These are phyloP conservation scores for Pascua guehoae DNA, from an alignment of 1,284 basidiomycete genomes.

Conservation along the genomic window DNA sequence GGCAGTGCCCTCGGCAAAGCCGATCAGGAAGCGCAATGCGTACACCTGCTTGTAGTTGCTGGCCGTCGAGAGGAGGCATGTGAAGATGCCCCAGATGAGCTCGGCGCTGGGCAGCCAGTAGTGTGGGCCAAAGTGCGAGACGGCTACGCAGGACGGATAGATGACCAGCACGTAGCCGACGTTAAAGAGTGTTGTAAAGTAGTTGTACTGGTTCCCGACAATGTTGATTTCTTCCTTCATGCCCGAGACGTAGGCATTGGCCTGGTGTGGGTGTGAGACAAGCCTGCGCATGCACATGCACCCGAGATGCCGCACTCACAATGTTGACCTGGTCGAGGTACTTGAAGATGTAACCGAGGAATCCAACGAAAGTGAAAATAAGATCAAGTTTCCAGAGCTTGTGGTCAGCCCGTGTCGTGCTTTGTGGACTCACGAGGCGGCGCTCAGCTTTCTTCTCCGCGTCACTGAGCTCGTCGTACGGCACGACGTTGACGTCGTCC, in stretches of 20 bases:
- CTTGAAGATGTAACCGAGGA: constrained; percentile 17
- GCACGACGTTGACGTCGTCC: background rate
- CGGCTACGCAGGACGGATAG: constrained; percentile 7
- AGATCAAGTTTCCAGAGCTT: constrained; percentile 17
- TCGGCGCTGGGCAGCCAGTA: constrained; percentile 11
- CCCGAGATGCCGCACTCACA: background rate
- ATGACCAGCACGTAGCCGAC: constrained; percentile 14
- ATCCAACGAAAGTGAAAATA: constrained; percentile 10
- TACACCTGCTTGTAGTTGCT: constrained; percentile 7
- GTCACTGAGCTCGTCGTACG: constrained; percentile 5
- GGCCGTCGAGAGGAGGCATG: constrained; percentile 9
- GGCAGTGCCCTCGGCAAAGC: constrained; percentile 20
- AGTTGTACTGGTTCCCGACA: constrained; percentile 31
- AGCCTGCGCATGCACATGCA: no score
- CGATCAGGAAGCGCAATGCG: constrained; percentile 22
- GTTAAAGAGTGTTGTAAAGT: constrained; percentile 14
- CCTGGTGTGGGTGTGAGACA: constrained; percentile 11
- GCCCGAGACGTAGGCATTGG: constrained; percentile 30
- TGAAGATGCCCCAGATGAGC: constrained; percentile 13
- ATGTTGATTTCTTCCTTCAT: constrained; percentile 28
- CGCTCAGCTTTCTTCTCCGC: constrained; percentile 10
- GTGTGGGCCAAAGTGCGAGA: constrained; percentile 11
- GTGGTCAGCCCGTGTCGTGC: background rate
- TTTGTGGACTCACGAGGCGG: constrained; percentile 1
- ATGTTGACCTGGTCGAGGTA: constrained; percentile 28